Evolutionary conservation across 106 monocot genomes (phyloP), one percentile per base, ranked within the genome.

Genomic region (Dioscorea alata): DNA sequence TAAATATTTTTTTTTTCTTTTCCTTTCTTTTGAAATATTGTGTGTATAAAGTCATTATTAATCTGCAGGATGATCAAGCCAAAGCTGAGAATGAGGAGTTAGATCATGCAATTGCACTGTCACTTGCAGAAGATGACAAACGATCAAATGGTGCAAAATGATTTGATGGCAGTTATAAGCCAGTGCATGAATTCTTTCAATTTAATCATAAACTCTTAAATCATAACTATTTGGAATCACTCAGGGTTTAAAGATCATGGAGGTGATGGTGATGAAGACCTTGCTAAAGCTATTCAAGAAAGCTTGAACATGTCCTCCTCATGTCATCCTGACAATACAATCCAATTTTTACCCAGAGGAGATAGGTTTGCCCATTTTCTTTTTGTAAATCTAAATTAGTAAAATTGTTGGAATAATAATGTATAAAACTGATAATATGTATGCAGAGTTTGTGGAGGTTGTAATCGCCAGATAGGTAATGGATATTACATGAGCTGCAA

Each of bases 401-500:
- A 23, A 33, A 28, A 24, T 24, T 19, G 10, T 14, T 6, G 2
- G 42, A 5, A n/a, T n/a, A 8, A 42, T 42, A 42, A 42, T 42
- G 10, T 42, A 10, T 42, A 42, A 6, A 42, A 15, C 33, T 13
- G 13, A 25, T 70, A 9, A 54, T 59, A 10, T 59, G 33, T 17
- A 33, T 8, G 71, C 69, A 95, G 94, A 76, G 53, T 88, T 58
- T 91, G 94, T 74, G 89, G 87, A 62, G 92, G 86, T 54, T 97
- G 97, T 59, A 78, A 92, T 9, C 85, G 35, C 24, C 92, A 87
- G 74, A 97, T 97, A 72, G 92, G 86, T 16, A 78, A 83, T 63
- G 97, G 97, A 3, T 92, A 92, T 79, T 97, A 92, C 65, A 70
- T 92, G 59, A 92, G 97, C 68, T 92, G 92, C 76, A 85, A 89